Evolutionary conservation across 2,329 filamentous ascomycete genomes (phyloP).

Genomic region (Dothistroma pini): DNA sequence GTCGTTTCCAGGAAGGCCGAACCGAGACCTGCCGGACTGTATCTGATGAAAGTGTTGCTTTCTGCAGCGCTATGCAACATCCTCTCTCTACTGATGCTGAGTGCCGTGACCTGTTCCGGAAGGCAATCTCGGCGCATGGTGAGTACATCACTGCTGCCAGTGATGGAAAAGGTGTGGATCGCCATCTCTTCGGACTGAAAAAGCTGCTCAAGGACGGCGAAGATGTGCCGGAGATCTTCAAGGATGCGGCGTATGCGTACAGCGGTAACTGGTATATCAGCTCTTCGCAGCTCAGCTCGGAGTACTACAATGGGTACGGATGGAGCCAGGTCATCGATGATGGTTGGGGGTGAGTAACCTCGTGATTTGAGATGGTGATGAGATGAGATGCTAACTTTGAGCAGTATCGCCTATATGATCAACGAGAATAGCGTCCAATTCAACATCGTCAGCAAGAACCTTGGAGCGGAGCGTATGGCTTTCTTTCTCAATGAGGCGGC

Average conservation of each 20-base stretch:
- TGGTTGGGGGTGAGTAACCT: slow-evolving; percentile 68
- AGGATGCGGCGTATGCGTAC: slow-evolving; percentile 82
- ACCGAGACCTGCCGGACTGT: slow-evolving; percentile 95
- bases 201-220: slow-evolving; percentile 78
- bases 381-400: slow-evolving; percentile 21
- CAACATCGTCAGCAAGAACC: slow-evolving; percentile 91
- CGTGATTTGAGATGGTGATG: neutral
- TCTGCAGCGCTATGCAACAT: slow-evolving; percentile 84
- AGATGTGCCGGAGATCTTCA: slow-evolving; percentile 75
- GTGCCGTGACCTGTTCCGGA: slow-evolving; percentile 71
- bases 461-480: slow-evolving; percentile 90
- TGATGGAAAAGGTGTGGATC: slow-evolving; percentile 90
- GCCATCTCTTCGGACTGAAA: slow-evolving; percentile 96
- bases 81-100: slow-evolving; percentile 59
- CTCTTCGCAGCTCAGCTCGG: slow-evolving; percentile 83
- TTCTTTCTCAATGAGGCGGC: slow-evolving; percentile 95
- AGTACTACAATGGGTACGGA: slow-evolving; percentile 98
- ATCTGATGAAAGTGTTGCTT: slow-evolving; percentile 85
- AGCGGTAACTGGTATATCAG: slow-evolving; percentile 85
- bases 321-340: slow-evolving; percentile 98
- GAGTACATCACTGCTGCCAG: slow-evolving; percentile 88
- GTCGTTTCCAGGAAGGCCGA: slow-evolving; percentile 92
- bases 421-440: slow-evolving; percentile 99
- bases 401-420: slow-evolving; percentile 92
- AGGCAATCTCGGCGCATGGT: slow-evolving; percentile 74